These are phyloP conservation scores for Aureobasidium musti DNA, from an alignment of 2,329 filamentous ascomycete species.

Conservation along the genomic window DNA sequence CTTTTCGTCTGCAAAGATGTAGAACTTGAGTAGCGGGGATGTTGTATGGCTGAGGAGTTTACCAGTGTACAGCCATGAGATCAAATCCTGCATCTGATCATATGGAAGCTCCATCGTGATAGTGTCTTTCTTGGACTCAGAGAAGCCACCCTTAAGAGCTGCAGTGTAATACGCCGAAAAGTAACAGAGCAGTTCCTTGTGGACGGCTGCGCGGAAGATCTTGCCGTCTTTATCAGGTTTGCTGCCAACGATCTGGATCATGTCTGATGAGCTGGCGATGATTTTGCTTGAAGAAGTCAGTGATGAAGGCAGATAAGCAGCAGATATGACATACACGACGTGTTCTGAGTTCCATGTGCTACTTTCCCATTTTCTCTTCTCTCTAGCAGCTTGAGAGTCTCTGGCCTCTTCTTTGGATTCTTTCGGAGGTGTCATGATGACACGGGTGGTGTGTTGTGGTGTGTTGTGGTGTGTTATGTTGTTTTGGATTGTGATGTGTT, in stretches of 20 bases:
- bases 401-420: too few species aligned
- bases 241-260: background rate
- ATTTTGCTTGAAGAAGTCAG: background rate
- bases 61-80: background rate
- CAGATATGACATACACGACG: background rate
- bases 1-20: background rate
- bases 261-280: background rate
- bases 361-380: background rate
- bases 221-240: background rate
- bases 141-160: background rate
- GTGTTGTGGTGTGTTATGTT: too few species aligned
- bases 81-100: background rate
- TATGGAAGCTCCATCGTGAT: background rate
- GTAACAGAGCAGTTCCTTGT: slow-evolving; percentile 13
- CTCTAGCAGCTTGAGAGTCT: too few species aligned
- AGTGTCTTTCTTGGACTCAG: background rate
- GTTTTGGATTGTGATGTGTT: too few species aligned
- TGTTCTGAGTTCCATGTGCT: background rate
- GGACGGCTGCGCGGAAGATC: background rate
- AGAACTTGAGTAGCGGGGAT: background rate
- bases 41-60: too few species aligned
- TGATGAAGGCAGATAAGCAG: too few species aligned
- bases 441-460: too few species aligned
- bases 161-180: slow-evolving; percentile 10
- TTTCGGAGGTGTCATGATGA: too few species aligned